Base-by-base conservation (phyloP, 495 filamentous ascomycete genomes). In the Bombardia bombarda region DNA sequence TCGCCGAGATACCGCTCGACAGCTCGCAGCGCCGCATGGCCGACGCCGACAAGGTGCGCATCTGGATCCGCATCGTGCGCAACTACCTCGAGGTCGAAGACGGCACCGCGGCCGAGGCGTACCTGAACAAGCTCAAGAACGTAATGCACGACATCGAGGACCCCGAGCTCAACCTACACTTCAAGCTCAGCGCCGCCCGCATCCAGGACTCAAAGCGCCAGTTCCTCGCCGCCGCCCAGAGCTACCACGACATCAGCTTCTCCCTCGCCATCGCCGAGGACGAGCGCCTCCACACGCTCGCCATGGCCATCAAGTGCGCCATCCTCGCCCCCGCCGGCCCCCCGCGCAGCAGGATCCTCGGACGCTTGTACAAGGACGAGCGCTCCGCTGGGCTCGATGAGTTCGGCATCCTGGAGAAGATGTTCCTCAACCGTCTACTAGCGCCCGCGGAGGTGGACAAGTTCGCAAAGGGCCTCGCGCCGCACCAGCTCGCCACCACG, bases 81-180 rank as follows among this genome's bases (percentile, higher is more conserved):
- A 82, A 92, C 63, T 90, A 92, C 61, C 77, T 98, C 34, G 93
- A 97, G 66, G 89, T 87, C 34, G 93, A 95, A 58, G 89, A 98
- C 55, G 85, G 84, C 18, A 92, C 83, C 2, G 73, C 69, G 13
- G 92, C 93, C 18, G 87, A 92, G 54, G 75, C 74, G 14, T 89
- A 90, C 61, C 74, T 97, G 42, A 96, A 97, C 71, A 83, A 87
- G 47, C 83, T 90, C 53, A 96, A 95, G 62, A 86, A 88, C 52
- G 66, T 97, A 38, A 87, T 95, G 43, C 83, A 86, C 72, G 82
- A 78, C 43, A 78, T 92, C 38, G 47, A 63, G 3, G 80, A 95
- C 60, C 74, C 78, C 31, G 77, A 82, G 30, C 62, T 86, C 21
- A 78, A 79, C 47, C 72, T 97, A 25, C 82, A 87, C 59, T 97